Percentiles rank a stretch among this genome's conserved stretches.
These are phyloP conservation scores for Candida tallmaniae DNA, from an alignment of 805 yeast genomes.

Conservation along the genomic window DNA sequence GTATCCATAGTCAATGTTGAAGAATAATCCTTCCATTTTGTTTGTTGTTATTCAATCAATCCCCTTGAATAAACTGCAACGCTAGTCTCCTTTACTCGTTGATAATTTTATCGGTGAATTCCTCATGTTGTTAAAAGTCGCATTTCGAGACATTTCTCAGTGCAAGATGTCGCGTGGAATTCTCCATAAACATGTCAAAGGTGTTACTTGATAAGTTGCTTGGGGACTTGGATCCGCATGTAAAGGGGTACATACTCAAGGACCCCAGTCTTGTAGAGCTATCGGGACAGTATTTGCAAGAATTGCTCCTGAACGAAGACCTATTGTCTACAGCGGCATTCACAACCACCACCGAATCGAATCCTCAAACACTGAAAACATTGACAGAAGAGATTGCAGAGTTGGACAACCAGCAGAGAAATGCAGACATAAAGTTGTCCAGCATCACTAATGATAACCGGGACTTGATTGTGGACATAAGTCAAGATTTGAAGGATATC, in stretches of 20 bases:
- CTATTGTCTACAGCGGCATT: constrained; percentile 40
- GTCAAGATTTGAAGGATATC: constrained; percentile 31
- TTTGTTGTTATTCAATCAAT: no score
- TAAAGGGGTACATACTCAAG: constrained; percentile 15
- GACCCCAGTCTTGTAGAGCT: constrained; percentile 12
- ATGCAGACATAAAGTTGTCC: constrained; percentile 43
- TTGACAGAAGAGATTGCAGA: constrained; percentile 72
- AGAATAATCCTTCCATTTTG: constrained; percentile 86
- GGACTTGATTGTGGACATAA: constrained; percentile 42
- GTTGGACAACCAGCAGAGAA: constrained; percentile 52
- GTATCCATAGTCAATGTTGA: constrained; percentile 86
- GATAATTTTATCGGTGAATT: not conserved
- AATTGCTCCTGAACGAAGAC: constrained; percentile 46
- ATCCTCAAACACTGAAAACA: constrained; percentile 21
- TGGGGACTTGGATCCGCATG: constrained; percentile 21
- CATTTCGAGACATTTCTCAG: no score
- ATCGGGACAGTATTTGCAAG: constrained; percentile 30
- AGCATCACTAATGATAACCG: constrained; percentile 37
- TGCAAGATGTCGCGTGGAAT: no score
- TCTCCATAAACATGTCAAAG: constrained; percentile 27
- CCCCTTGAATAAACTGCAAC: no score
- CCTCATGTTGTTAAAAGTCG: no score
- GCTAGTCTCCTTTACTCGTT: no score
- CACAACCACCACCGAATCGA: constrained; percentile 31
- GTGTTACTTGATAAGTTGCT: constrained; percentile 31